Conservation (phyloP, 2,329 filamentous ascomycete species). For the Fusarium sp. region DNA sequence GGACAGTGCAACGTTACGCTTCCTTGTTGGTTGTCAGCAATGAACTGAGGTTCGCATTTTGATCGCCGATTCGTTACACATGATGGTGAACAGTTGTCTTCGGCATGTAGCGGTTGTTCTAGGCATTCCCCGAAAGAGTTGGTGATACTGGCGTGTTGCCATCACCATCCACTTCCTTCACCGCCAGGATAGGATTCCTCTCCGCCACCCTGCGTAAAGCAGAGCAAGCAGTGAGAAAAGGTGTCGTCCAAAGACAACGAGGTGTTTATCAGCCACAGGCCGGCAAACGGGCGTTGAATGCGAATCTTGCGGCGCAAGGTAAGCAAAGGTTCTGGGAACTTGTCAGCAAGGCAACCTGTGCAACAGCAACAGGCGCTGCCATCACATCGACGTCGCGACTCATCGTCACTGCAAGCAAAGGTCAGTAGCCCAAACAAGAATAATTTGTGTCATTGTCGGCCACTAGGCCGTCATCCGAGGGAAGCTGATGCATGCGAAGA, state of each 20-base stretch:
- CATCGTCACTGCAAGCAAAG: slow-evolving; percentile 44
- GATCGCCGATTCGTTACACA: not conserved
- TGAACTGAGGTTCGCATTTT: not conserved
- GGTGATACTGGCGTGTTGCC: not conserved
- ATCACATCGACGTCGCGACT: slow-evolving; percentile 24
- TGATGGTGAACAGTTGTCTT: not conserved
- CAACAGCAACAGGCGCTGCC: not conserved
- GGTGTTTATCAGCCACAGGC: slow-evolving; percentile 32
- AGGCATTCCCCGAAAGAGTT: not conserved
- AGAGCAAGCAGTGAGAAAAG: slow-evolving; percentile 65
- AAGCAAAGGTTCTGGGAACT: not conserved
- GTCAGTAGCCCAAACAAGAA: slow-evolving; percentile 44
- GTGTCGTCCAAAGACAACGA: slow-evolving; percentile 40
- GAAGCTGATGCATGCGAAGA: slow-evolving; percentile 13
- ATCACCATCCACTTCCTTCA: not conserved
- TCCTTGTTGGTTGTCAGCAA: not conserved
- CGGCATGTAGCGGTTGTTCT: not conserved
- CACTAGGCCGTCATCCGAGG: slow-evolving; percentile 40
- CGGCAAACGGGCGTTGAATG: slow-evolving; percentile 25
- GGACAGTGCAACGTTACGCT: slow-evolving; percentile 9
- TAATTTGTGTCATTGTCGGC: slow-evolving; percentile 43
- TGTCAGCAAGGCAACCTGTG: slow-evolving; percentile 9
- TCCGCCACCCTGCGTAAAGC: slow-evolving; percentile 62
- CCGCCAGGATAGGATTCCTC: slow-evolving; percentile 51
- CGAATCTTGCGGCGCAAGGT: slow-evolving; percentile 2